A percentile compares a stretch with the other conserved stretches of the same genome.
phyloP scores from a whole-genome alignment of 148 eudicot species.

The Fagopyrum tataricum region DNA sequence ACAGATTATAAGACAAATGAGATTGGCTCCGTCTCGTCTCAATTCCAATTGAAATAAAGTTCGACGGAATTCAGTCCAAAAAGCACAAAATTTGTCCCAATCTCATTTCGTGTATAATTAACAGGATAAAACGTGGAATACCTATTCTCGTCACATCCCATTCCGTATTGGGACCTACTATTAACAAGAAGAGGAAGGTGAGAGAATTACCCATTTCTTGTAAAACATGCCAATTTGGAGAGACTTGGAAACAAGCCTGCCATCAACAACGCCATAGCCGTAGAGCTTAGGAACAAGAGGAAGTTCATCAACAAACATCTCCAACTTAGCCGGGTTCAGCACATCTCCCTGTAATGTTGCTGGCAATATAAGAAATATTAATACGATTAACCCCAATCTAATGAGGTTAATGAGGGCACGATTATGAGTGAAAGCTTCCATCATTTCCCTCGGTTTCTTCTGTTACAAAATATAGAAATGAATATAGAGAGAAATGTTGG shows the following conservation, averaged over 20 bases:
- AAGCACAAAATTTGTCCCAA: no score
- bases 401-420: not conserved
- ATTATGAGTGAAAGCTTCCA: not conserved
- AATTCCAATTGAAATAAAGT: no score
- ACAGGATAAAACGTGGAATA: no score
- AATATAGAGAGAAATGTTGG: no score
- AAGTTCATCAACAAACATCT: constrained; percentile 68
- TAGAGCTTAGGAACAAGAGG: constrained; percentile 52
- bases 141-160: no score
- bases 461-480: no score
- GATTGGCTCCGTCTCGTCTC: no score
- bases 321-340: constrained; percentile 25
- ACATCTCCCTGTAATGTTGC: not conserved
- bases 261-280: constrained; percentile 36
- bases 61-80: no score
- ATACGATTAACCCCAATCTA: not conserved
- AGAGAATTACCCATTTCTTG: constrained; percentile 49
- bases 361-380: not conserved
- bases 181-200: not conserved
- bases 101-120: no score
- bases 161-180: no score
- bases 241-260: constrained; percentile 24
- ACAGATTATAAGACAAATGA: no score
- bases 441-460: not conserved
- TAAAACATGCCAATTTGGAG: constrained; percentile 64